Base-by-base conservation (phyloP, 2,329 filamentous ascomycete genomes). In the Pseudogymnoascus sp. region DNA sequence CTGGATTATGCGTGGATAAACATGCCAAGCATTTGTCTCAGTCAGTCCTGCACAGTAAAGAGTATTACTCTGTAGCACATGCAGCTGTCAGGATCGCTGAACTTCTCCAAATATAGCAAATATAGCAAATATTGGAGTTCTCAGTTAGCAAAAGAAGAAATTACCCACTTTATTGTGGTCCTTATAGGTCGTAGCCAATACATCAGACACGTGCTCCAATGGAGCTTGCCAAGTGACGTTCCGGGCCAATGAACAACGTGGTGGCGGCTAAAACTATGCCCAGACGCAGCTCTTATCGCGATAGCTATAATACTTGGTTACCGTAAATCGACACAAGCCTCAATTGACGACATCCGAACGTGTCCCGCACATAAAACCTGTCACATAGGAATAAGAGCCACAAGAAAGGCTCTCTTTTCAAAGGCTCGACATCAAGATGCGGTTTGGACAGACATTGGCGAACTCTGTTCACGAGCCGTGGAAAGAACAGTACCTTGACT, bases 401-500 rank as follows among this genome's bases (percentile, higher is more conserved):
- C 50, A 56, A 34, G 16, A 5, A 34, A 36, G 28, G 50, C 28
- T 21, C 50, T 56, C 10, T 56, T 56, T 21, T 8, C 50, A 56
- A 56, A 56, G 36, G 8, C 14, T 12, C 28, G 5, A 10, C 62
- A 36, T 31, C 72, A 80, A 65, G 60, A 97, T 99, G 95, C 89
- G 91, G 71, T 99, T 97, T 81, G 93, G 93, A 67, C 91, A 88
- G 79, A 97, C 91, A 61, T 84, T 99, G 65, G 86, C 87, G 71
- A 84, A 86, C 71, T 87, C 90, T 65, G 81, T 90, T 70, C 95
- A 97, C 75, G 78, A 84, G 69, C 91, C 92, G 73, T 99, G 93
- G 93, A 90, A 89, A 76, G 90, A 89, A 74, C 84, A 96, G 73
- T 97, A 99, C 80, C 91, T 99, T 73, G 93, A 97, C 79, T 99